phyloP scores from a whole-genome alignment of 2,329 filamentous ascomycete genomes.

The Lomentospora prolificans region DNA sequence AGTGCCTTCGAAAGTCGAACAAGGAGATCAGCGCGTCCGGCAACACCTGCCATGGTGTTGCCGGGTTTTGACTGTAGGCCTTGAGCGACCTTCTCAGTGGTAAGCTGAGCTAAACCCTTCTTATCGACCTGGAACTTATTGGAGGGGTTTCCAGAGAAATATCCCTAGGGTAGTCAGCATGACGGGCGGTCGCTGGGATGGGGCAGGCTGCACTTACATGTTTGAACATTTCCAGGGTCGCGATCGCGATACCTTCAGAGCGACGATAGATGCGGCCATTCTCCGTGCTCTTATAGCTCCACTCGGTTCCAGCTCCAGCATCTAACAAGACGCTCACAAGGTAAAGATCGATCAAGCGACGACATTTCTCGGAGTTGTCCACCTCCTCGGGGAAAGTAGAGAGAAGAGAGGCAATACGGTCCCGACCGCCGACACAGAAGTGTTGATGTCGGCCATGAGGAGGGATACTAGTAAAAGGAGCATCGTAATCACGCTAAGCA shows the following conservation, averaged over 20 bases:
- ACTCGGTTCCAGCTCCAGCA: constrained; percentile 79
- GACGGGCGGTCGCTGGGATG: neutral
- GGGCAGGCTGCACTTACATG: constrained; percentile 28
- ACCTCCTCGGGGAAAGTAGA: constrained; percentile 58
- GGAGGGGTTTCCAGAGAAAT: constrained; percentile 72
- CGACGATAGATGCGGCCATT: constrained; percentile 74
- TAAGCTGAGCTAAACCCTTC: constrained; percentile 64
- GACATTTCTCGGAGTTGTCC: constrained; percentile 64
- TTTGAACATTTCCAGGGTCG: constrained; percentile 86
- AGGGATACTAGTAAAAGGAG: constrained; percentile 56
- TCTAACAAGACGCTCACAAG: constrained; percentile 73
- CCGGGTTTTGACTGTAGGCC: constrained; percentile 75
- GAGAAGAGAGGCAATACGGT: constrained; percentile 62
- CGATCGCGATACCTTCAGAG: constrained; percentile 78
- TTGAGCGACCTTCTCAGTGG: constrained; percentile 62
- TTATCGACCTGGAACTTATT: constrained; percentile 90
- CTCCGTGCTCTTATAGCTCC: constrained; percentile 88
- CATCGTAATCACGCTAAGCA: constrained; percentile 42
- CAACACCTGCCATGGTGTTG: constrained; percentile 75
- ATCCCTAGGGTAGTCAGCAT: constrained; percentile 38
- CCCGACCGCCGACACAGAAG: constrained; percentile 69
- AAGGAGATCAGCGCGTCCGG: constrained; percentile 74
- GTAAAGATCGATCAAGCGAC: constrained; percentile 68
- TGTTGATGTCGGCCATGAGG: constrained; percentile 82
- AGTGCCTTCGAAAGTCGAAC: constrained; percentile 67